Evolutionary conservation across 805 yeast genomes (phyloP).

Genomic region (Kodamaea lidongshanica): DNA sequence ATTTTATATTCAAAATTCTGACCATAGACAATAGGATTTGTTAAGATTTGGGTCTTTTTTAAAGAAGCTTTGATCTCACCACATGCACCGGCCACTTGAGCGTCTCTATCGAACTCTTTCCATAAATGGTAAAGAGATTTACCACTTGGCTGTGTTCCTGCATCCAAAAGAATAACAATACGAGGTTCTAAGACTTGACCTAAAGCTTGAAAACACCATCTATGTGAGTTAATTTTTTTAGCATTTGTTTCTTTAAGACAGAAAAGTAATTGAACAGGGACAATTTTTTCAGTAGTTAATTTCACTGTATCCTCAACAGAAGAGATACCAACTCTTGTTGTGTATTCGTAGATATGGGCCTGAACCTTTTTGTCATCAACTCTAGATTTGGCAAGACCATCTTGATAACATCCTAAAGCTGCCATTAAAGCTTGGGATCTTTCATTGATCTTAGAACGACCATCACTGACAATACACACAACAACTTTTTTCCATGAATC

Average conservation of each 20-base stretch:
- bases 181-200: conserved; percentile 54
- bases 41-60: conserved; percentile 39
- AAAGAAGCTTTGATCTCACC: conserved; percentile 64
- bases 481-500: conserved; percentile 57
- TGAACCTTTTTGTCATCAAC: conserved; percentile 56
- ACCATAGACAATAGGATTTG: conserved; percentile 58
- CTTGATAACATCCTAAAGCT: conserved; percentile 61
- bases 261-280: conserved; percentile 57
- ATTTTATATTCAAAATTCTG: conserved; percentile 65
- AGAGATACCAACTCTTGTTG: conserved; percentile 50
- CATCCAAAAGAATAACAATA: conserved; percentile 52
- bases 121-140: conserved; percentile 53
- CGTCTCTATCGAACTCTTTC: conserved; percentile 56
- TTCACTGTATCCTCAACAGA: conserved; percentile 48
- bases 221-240: conserved; percentile 59
- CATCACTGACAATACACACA: conserved; percentile 59
- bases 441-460: conserved; percentile 59
- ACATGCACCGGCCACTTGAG: conserved; percentile 62
- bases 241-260: conserved; percentile 59
- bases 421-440: conserved; percentile 58
- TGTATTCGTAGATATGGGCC: conserved; percentile 62
- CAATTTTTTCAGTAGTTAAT: conserved; percentile 46
- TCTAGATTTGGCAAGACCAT: conserved; percentile 54
- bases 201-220: conserved; percentile 66
- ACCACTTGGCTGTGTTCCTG: conserved; percentile 59